A percentile compares a stretch with the other conserved stretches of the same genome.
Conservation (phyloP, 768 basidiomycete genomes). For the Lactarius akahatsu region DNA sequence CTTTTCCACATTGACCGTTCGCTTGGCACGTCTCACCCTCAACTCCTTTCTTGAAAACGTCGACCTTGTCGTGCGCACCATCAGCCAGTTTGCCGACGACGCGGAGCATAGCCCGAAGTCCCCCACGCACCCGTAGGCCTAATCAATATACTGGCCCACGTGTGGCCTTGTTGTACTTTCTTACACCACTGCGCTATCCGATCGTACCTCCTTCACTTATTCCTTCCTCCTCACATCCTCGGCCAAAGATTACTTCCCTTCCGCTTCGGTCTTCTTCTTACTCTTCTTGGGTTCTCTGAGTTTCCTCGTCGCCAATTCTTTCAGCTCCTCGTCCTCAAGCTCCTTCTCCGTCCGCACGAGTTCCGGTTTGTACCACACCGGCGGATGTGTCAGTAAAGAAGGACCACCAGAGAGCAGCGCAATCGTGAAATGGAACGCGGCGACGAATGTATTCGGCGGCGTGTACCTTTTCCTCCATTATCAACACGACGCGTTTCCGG, state of each 20-base stretch:
- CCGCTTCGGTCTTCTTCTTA: constrained; percentile 76
- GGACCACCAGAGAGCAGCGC: constrained; percentile 90
- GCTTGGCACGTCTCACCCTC: constrained; percentile 77
- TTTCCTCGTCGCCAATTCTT: constrained; percentile 71
- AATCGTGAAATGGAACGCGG: constrained; percentile 97
- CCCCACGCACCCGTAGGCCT: constrained; percentile 19
- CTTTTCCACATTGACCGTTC: constrained; percentile 76
- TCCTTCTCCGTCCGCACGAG: constrained; percentile 88
- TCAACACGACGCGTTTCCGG: neutral
- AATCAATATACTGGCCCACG: constrained; percentile 22
- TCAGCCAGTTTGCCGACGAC: constrained; percentile 76
- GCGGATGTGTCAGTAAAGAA: constrained; percentile 79
- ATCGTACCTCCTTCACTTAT: constrained; percentile 27
- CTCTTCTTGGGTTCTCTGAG: constrained; percentile 90
- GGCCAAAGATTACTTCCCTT: constrained; percentile 32
- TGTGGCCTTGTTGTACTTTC: constrained; percentile 26
- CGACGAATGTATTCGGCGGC: constrained; percentile 78
- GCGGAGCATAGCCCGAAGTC: constrained; percentile 39
- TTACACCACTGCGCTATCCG: constrained; percentile 29
- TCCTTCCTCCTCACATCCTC: constrained; percentile 21
- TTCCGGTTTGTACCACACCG: constrained; percentile 92
- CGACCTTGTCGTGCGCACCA: constrained; percentile 79
- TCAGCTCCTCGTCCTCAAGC: constrained; percentile 84
- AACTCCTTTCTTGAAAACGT: constrained; percentile 91
- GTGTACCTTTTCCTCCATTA: constrained; percentile 57